Percentiles rank a stretch among this genome's conserved stretches.
phyloP scores from a whole-genome alignment of 441 rosid genomes.

The Rhodomyrtus psidioides region DNA sequence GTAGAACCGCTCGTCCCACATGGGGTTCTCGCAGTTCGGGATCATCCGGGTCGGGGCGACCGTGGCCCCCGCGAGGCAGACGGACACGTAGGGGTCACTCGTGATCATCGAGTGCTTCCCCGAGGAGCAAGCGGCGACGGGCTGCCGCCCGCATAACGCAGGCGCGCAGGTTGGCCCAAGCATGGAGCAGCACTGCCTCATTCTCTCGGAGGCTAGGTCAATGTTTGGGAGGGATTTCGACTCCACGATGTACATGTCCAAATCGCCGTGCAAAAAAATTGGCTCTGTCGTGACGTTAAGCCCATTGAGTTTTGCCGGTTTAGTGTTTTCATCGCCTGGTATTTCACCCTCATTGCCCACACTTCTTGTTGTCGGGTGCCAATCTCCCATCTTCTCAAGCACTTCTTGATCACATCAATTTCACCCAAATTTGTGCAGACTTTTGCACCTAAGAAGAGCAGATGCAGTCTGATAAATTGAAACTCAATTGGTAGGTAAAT shows the following conservation, averaged over 20 bases:
- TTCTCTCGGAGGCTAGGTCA: constrained; percentile 57
- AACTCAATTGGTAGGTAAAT: background rate
- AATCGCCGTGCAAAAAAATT: constrained; percentile 48
- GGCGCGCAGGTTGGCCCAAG: constrained; percentile 25
- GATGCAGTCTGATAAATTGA: background rate
- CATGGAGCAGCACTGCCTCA: constrained; percentile 42
- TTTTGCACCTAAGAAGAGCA: background rate
- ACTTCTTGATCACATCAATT: background rate
- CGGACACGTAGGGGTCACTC: constrained; percentile 72
- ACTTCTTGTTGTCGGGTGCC: background rate
- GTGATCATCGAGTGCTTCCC: constrained; percentile 41
- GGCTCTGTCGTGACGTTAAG: constrained; percentile 9
- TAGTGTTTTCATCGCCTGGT: background rate
- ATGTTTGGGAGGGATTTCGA: constrained; percentile 72
- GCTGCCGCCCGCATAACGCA: constrained; percentile 6
- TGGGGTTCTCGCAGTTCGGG: constrained; percentile 58
- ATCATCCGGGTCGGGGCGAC: constrained; percentile 70
- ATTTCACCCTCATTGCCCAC: background rate
- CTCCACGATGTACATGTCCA: constrained; percentile 49
- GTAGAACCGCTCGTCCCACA: constrained; percentile 64
- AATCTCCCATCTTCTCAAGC: background rate
- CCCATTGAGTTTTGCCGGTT: background rate
- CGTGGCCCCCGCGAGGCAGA: constrained; percentile 72
- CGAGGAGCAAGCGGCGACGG: constrained; percentile 4
- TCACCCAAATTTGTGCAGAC: background rate